phyloP scores from a whole-genome alignment of 2,329 filamentous ascomycete species.

The Ophiocordyceps unilateralis region DNA sequence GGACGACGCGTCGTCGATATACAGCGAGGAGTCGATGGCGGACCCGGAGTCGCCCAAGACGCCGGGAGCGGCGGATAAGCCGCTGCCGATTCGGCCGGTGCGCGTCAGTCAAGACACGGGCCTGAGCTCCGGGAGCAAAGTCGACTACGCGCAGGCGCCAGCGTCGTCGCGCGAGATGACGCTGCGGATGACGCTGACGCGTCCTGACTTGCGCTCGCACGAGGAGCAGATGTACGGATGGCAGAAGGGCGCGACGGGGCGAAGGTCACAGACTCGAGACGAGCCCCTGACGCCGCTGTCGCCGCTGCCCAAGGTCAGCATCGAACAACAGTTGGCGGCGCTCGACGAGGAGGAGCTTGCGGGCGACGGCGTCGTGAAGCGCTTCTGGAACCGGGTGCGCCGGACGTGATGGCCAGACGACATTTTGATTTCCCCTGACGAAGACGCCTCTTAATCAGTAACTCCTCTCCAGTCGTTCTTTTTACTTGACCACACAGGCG shows the following conservation, averaged over 20 bases:
- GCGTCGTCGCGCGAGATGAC: constrained; percentile 72
- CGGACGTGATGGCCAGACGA: constrained; percentile 14
- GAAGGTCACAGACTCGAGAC: constrained; percentile 23
- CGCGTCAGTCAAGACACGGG: constrained; percentile 10
- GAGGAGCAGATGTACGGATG: constrained; percentile 59
- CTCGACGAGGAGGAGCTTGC: constrained; percentile 29
- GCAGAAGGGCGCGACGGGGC: constrained; percentile 27
- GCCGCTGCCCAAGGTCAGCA: constrained; percentile 27
- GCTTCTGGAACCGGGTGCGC: constrained; percentile 46
- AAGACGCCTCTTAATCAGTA: no score
- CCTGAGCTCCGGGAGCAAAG: constrained; percentile 12
- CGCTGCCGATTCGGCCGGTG: constrained; percentile 12
- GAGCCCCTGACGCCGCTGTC: constrained; percentile 12
- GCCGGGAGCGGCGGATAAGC: constrained; percentile 29
- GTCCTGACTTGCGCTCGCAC: constrained; percentile 65
- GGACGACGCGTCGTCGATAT: constrained; percentile 38
- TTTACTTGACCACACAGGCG: no score
- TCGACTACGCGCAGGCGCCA: constrained; percentile 31
- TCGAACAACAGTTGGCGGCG: constrained; percentile 34
- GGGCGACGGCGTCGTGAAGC: constrained; percentile 38
- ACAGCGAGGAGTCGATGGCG: constrained; percentile 34
- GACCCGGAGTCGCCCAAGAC: constrained; percentile 45
- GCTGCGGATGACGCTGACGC: constrained; percentile 82
- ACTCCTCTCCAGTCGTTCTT: no score
- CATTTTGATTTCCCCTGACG: no score